These are phyloP conservation scores for Massospora cicadina DNA, from an alignment of 371 early-diverging fungal species.

Conservation along the genomic window DNA sequence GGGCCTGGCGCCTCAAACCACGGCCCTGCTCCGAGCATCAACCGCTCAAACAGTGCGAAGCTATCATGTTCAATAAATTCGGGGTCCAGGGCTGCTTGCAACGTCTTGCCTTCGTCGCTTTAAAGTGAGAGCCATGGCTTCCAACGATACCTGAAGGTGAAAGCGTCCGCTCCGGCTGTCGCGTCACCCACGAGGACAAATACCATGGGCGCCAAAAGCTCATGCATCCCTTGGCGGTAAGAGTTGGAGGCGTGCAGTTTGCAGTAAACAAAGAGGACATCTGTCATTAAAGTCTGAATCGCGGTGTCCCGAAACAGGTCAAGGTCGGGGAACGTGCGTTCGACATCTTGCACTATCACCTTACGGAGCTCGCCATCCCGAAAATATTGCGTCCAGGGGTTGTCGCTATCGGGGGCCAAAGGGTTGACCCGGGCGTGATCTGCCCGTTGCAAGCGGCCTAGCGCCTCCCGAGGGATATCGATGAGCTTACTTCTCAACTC, in stretches of 20 bases:
- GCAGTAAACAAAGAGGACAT: conserved; percentile 79
- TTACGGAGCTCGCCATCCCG: conserved; percentile 66
- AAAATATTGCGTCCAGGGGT: conserved; percentile 86
- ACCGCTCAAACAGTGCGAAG: conserved; percentile 50
- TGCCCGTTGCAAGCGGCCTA: not conserved
- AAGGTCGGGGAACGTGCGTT: conserved; percentile 80
- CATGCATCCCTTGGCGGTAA: conserved; percentile 97
- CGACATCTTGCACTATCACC: conserved; percentile 77
- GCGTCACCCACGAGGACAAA: conserved; percentile 49
- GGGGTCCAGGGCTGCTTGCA: conserved; percentile 26
- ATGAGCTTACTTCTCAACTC: conserved; percentile 5
- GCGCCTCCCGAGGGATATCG: not conserved
- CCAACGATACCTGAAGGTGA: not conserved
- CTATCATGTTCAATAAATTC: conserved; percentile 71
- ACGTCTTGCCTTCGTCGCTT: conserved; percentile 17
- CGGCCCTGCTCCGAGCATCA: conserved; percentile 63
- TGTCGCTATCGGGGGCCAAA: conserved; percentile 22
- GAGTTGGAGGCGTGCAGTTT: conserved; percentile 68
- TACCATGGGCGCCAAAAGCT: conserved; percentile 69
- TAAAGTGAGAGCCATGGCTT: not conserved
- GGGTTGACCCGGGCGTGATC: not conserved
- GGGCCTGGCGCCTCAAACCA: conserved; percentile 71
- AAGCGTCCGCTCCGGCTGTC: not conserved
- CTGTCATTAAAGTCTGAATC: conserved; percentile 52
- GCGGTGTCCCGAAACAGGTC: conserved; percentile 45